Percentiles rank a stretch among this genome's conserved stretches.
These are phyloP conservation scores for Cylindrodendrum hubeiense DNA, from an alignment of 2,329 filamentous ascomycete species.

Conservation along the genomic window DNA sequence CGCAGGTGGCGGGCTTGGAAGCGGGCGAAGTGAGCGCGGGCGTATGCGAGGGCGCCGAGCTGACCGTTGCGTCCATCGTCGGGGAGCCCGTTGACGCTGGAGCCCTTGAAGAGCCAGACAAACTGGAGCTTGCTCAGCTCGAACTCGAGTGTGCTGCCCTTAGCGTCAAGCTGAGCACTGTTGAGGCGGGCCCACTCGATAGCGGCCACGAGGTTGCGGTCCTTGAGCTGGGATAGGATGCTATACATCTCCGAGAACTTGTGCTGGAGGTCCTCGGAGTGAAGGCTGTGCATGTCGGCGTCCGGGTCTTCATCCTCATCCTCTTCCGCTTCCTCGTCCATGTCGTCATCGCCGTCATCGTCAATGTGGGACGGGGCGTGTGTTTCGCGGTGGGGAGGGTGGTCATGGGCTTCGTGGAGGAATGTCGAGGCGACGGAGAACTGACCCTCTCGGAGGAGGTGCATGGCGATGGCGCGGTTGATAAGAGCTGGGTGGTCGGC, in stretches of 20 bases:
- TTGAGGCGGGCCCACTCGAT: constrained; percentile 88
- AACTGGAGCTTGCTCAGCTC: constrained; percentile 92
- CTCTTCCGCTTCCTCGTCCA: constrained; percentile 47
- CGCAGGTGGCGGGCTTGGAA: constrained; percentile 81
- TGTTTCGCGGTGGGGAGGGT: constrained; percentile 43
- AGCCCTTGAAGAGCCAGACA: constrained; percentile 85
- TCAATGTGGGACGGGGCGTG: constrained; percentile 40
- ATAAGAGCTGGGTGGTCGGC: constrained; percentile 81
- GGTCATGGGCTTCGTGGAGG: constrained; percentile 74
- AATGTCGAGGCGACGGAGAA: constrained; percentile 91
- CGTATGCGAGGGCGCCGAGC: constrained; percentile 79
- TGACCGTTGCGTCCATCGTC: constrained; percentile 68
- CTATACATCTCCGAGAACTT: constrained; percentile 92
- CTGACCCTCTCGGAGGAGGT: constrained; percentile 92
- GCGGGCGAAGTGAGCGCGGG: constrained; percentile 76
- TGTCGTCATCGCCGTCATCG: constrained; percentile 50
- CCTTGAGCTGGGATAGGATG: constrained; percentile 83
- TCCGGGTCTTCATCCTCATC: constrained; percentile 40
- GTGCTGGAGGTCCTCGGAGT: constrained; percentile 72
- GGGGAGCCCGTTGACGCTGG: constrained; percentile 65
- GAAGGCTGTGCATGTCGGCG: constrained; percentile 42
- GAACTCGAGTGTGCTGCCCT: constrained; percentile 94
- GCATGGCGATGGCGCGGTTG: constrained; percentile 96
- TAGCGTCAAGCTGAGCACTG: constrained; percentile 76
- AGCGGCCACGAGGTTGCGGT: constrained; percentile 81